Base-by-base conservation (phyloP, 164 flowering plant genomes). In the Chimonanthus salicifolius region DNA sequence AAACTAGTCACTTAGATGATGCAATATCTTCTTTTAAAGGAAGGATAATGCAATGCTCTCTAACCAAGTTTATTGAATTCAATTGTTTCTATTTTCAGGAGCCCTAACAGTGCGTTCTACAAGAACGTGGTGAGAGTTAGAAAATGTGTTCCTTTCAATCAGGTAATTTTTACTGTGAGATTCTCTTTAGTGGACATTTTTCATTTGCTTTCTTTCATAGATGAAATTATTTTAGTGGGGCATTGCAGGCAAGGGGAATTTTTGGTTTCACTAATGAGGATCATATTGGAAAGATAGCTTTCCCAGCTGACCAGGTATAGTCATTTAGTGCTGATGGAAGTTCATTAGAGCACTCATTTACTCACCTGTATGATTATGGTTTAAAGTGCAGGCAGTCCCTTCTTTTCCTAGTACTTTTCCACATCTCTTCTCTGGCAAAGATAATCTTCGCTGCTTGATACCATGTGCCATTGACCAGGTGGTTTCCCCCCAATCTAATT, bases 381-480 rank as follows among this genome's bases (percentile, higher is more conserved):
- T 49, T 76, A 21, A n/a, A 54, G 47, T 82, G 86, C 90, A 95
- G 99, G 99, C 99, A 46, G 98, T 83, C 80, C 98, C 99, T 58
- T 93, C 98, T 44, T 95, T 95, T 79, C 92, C 99, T 49, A 90
- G 90, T 83, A 91, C 99, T 54, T 95, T 95, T 83, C 99, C 98
- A 1, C 99, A 95, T 74, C 85, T 95, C 45, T 95, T 95, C 78
- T 47, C 86, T 75, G 92, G 90, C 71, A 85, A 85, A 73, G 89
- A 88, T 67, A 60, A 88, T 70, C 88, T 89, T 9, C 94, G 97
- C 21, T 95, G 99, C 87, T 80, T 95, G 83, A 93, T 95, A 79
- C 99, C 99, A 16, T 95, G 98, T 84, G 98, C 98, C 58, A 95
- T 95, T 82, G 98, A 95, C 78, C 99, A 95, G 97, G 99, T 95